A percentile compares a stretch with the other conserved stretches of the same genome.
Evolutionary conservation across 2,329 filamentous ascomycete species (phyloP).

Genomic region (Penicillium sp.): DNA sequence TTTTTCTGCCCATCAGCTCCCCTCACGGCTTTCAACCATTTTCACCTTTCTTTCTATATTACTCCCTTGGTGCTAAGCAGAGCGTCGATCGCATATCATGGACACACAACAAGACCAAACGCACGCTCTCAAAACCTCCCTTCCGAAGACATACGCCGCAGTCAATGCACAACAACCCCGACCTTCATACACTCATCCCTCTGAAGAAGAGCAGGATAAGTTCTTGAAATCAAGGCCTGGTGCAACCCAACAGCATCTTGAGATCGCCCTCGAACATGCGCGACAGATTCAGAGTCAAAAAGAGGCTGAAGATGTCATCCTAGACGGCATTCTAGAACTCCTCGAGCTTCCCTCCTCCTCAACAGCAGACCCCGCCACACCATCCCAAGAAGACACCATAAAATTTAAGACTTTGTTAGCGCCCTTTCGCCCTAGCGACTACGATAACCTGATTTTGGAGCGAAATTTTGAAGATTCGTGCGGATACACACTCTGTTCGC

Average conservation of each 20-base stretch:
- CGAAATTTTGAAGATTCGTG: constrained; percentile 79
- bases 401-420: constrained; percentile 64
- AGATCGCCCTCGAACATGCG: constrained; percentile 77
- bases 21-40: background rate
- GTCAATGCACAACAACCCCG: constrained; percentile 43
- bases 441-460: constrained; percentile 83
- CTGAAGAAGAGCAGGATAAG: constrained; percentile 30
- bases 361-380: constrained; percentile 50
- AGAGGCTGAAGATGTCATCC: constrained; percentile 68
- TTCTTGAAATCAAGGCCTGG: constrained; percentile 34
- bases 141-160: constrained; percentile 41
- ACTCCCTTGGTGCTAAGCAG: background rate
- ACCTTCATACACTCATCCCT: constrained; percentile 20
- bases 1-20: background rate
- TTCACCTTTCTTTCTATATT: background rate
- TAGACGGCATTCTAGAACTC: constrained; percentile 67
- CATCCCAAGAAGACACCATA: constrained; percentile 57
- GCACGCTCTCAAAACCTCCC: constrained; percentile 58
- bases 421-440: constrained; percentile 80
- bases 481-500: constrained; percentile 76
- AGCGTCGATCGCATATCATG: constrained; percentile 13
- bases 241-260: constrained; percentile 47
- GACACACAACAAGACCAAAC: constrained; percentile 38
- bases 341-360: constrained; percentile 58
- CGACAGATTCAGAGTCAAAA: constrained; percentile 77